Evolutionary conservation across 1,139 yeast species (phyloP), one percentile per base, ranked within the genome.

Genomic region (Chernovozyma aurita): DNA sequence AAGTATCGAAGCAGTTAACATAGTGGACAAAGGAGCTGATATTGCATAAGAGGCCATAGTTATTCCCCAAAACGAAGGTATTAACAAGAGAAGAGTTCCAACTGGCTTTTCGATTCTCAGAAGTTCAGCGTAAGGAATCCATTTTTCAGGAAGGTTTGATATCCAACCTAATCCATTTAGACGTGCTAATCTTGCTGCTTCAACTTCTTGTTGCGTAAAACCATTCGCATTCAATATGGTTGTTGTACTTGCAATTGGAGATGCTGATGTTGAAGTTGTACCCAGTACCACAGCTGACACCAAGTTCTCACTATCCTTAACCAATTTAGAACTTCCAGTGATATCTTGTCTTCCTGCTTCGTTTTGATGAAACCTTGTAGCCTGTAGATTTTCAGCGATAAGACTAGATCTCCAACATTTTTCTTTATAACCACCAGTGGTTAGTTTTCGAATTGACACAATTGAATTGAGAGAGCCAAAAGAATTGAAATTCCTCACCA

Each of bases 81-180:
- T 67, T 41, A 79, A 77, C 32, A 94, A 65, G 26, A 92, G 66
- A 71, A 86, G 77, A 0, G 97, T 84, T 0, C 98, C 99, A 16
- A 85, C 94, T 0, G 98, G 98, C 48, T 87, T 87, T 51, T 94
- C 98, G 37, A 92, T 61, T 39, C 99, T 70, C 83, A 88, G 80
- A 38, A 94, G 69, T 52, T 87, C 95, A 31, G 95, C 95, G 53
- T 87, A 92, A 0, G 98, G 98, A 32, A 86, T 80, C 77, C 81
- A 70, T 42, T 72, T 70, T 31, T 66, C 70, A 0, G 97, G 97
- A 18, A 88, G 64, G 24, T 74, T 65, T 3, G 77, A 65, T 12
- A 86, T 73, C 60, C 70, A 70, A 0, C 85, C 87, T 33, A 84
- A 61, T 1, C 77, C 78, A 2, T 77, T 73, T 26, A 76, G 49